Base-by-base conservation (phyloP, 495 filamentous ascomycete species). In the Xylaria nigripes region DNA sequence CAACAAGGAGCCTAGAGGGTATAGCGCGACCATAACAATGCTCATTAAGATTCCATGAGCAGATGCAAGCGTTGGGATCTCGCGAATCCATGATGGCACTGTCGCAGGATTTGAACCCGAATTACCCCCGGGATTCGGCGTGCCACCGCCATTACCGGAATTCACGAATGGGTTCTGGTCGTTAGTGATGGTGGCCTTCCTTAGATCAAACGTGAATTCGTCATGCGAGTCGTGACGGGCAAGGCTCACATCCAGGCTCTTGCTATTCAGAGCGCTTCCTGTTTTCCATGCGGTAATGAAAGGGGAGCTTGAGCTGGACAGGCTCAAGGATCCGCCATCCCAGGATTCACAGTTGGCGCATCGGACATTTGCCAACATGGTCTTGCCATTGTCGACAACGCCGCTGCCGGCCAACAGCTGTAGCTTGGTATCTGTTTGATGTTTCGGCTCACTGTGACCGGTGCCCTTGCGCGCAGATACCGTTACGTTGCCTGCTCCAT, bases 271-370 rank as follows among this genome's bases (percentile, higher is more conserved):
- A 1, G 84, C 57, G 0, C 66, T 62, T 4, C 89, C 86, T 12
- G 65, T 59, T 50, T 81, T 81, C 65, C 76, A 75, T 1, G 84
- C 85, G 61, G 76, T 84, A 56, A 95, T 85, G 81, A 86, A 92
- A 12, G 68, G 60, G 18, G 77, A 75, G 6, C 59, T 65, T 1
- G 72, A 63, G 56, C 75, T 60, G 19, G 56, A 73, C n/a, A 80
- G 71, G 10, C 62, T 71, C 76, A 86, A 83, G 54, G 65, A 65
- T 3, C 70, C 62, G 59, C 87, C 89, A 29, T 72, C 68, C 67
- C 80, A 83, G 62, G 66, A 56, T 32, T 71, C 66, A 55, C 75
- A 76, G 58, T 73, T 73, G 19, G 60, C 52, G 57, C 73, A 76
- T 16, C 52, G 72, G 29, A 89, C 65, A 63, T 85, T 87, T 44